Conservation (phyloP, 768 basidiomycete species). For the Mycena galericulata region DNA sequence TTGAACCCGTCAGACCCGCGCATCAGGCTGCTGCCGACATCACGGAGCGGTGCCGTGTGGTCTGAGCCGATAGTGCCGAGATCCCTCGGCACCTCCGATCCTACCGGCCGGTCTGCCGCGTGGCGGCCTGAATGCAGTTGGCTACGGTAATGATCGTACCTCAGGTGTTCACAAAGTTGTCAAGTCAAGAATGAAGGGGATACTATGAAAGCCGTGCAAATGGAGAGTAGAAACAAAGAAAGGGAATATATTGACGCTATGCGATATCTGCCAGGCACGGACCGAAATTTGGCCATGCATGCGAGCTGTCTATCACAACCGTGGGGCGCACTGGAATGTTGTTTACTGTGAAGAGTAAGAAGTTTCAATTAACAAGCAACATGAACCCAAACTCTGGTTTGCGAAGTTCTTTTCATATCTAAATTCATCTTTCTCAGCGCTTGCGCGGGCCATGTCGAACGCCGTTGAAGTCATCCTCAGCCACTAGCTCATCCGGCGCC, state of each 20-base stretch:
- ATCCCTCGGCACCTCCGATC: too few relatives aligned
- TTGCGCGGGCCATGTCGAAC: not conserved
- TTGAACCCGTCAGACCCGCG: too few relatives aligned
- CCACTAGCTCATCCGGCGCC: slow-evolving; percentile 16
- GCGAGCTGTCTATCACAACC: too few relatives aligned
- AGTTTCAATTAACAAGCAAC: not conserved
- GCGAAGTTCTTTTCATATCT: not conserved
- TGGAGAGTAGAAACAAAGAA: not conserved
- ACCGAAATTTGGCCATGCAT: too few relatives aligned
- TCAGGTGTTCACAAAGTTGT: too few relatives aligned
- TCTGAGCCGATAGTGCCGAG: too few relatives aligned
- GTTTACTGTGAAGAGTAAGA: not conserved
- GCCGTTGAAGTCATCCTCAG: slow-evolving; percentile 11
- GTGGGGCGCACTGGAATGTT: too few relatives aligned
- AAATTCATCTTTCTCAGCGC: not conserved
- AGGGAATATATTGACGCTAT: not conserved
- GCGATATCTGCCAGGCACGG: not conserved
- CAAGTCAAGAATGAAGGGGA: not conserved
- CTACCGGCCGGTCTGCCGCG: too few relatives aligned
- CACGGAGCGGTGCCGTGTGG: too few relatives aligned
- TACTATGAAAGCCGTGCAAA: not conserved
- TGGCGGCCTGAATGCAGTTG: too few relatives aligned
- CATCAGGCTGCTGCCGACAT: too few relatives aligned
- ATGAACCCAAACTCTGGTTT: not conserved
- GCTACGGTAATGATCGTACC: too few relatives aligned